Conservation (phyloP, 225 moss, liverwort and hornwort genomes). For the Pseudoscleropodium purum region DNA sequence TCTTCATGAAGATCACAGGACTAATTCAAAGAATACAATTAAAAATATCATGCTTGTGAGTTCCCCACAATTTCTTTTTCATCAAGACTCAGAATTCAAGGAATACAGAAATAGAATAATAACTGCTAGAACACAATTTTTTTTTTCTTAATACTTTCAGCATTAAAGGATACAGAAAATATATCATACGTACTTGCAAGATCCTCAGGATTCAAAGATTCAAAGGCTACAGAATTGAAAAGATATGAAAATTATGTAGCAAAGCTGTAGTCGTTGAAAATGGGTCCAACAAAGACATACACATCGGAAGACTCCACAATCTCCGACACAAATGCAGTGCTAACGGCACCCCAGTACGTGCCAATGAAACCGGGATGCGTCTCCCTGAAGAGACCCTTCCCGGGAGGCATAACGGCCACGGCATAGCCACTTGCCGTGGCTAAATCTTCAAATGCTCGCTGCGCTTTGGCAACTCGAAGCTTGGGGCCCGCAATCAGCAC, state of each 20-base stretch:
- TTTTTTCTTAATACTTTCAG: too few relatives aligned
- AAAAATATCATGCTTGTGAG: background rate
- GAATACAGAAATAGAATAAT: too few relatives aligned
- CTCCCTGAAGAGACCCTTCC: conserved; percentile 31
- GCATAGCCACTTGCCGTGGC: conserved; percentile 32
- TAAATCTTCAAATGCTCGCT: conserved; percentile 25
- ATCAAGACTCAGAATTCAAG: too few relatives aligned
- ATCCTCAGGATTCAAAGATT: background rate
- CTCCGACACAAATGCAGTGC: conserved; percentile 16
- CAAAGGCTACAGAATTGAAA: background rate
- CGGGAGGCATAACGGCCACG: conserved; percentile 33
- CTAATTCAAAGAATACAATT: too few relatives aligned
- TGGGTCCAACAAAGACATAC: conserved; percentile 44
- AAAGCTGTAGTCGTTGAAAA: conserved; percentile 50
- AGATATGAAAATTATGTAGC: background rate
- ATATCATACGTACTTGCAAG: background rate
- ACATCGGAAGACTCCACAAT: conserved; percentile 47
- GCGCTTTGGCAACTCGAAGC: conserved; percentile 36
- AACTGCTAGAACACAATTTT: too few relatives aligned
- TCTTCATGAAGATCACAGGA: too few relatives aligned
- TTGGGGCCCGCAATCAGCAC: conserved; percentile 46
- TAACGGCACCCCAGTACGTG: conserved; percentile 57
- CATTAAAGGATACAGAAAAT: background rate
- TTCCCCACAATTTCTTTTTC: too few relatives aligned
- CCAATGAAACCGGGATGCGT: conserved; percentile 38